phyloP scores from a whole-genome alignment of 106 monocot genomes.

The Dendrobium nobile region DNA sequence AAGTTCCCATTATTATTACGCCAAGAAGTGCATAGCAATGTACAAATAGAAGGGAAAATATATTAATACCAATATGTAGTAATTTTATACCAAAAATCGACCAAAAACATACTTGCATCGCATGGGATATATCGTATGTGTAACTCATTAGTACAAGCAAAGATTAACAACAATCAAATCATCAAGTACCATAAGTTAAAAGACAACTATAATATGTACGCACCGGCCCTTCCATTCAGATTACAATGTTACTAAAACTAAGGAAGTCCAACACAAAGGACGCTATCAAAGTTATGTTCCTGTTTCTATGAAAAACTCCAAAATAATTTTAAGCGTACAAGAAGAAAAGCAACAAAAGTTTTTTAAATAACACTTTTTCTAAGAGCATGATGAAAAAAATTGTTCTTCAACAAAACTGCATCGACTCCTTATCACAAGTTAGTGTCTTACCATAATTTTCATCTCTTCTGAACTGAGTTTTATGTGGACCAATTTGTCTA shows the following conservation, averaged over 20 bases:
- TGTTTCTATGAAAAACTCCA: too few species aligned
- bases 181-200: neutral
- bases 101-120: neutral
- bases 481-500: conserved; percentile 74
- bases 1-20: too few species aligned
- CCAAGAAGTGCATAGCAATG: too few species aligned
- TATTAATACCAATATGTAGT: neutral
- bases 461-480: conserved; percentile 92
- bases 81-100: neutral
- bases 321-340: too few species aligned
- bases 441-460: conserved; percentile 64
- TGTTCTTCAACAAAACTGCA: neutral
- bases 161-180: neutral
- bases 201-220: neutral
- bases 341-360: too few species aligned
- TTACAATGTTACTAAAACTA: neutral
- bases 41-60: too few species aligned
- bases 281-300: neutral
- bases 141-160: neutral
- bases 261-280: neutral
- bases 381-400: conserved; percentile 1
- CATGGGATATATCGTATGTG: neutral
- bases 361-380: neutral
- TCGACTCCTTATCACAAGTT: conserved; percentile 57
- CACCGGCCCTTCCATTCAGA: neutral